phyloP scores from a whole-genome alignment of 164 flowering plant genomes.

The Cinnamomum chago region DNA sequence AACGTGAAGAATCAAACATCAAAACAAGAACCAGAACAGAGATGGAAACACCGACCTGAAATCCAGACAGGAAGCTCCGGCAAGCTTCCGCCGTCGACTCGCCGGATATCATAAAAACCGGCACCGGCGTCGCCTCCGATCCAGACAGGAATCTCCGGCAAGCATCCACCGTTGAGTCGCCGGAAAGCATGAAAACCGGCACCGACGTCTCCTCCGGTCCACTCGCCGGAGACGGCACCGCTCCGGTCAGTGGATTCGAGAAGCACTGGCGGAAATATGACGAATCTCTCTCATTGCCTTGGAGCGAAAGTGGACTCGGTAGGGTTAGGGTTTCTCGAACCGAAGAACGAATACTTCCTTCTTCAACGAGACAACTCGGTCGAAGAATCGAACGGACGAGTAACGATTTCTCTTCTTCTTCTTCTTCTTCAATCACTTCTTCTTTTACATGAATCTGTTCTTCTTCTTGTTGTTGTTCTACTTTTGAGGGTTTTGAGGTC shows the following conservation, averaged over 20 bases:
- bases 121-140: slow-evolving; percentile 10
- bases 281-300: slow-evolving; percentile 4
- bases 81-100: not conserved
- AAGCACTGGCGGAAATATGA: slow-evolving; percentile 10
- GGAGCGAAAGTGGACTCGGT: not conserved
- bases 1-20: slow-evolving; percentile 7
- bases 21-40: not conserved
- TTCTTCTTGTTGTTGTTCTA: not conserved
- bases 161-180: not conserved
- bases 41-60: not conserved
- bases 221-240: slow-evolving; percentile 3
- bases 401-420: not conserved
- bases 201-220: slow-evolving; percentile 11
- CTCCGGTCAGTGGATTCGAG: slow-evolving; percentile 13
- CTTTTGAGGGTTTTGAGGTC: not conserved
- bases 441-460: too few species aligned
- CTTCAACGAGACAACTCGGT: not conserved
- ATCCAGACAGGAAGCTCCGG: not conserved
- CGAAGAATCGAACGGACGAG: not conserved
- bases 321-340: slow-evolving; percentile 16
- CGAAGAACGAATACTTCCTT: slow-evolving; percentile 5
- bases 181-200: slow-evolving; percentile 1
- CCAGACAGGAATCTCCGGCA: not conserved
- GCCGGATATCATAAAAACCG: not conserved
- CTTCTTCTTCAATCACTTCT: not conserved